phyloP scores from a whole-genome alignment of 2,329 filamentous ascomycete species.

The Aspergillus awamori region DNA sequence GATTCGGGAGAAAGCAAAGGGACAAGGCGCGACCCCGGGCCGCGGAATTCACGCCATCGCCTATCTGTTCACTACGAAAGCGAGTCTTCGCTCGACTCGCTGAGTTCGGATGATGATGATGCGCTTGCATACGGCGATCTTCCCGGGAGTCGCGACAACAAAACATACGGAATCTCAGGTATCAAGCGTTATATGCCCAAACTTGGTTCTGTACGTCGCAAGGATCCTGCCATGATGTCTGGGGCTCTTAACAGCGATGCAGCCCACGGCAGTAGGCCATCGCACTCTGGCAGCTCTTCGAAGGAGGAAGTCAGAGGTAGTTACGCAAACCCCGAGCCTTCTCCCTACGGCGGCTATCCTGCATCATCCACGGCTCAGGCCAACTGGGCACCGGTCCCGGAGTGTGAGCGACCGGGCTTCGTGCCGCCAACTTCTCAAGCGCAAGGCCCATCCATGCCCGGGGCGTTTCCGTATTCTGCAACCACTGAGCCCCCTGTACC shows the following conservation, averaged over 20 bases:
- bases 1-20: slow-evolving; percentile 26
- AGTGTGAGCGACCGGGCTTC: slow-evolving; percentile 45
- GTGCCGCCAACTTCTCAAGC: slow-evolving; percentile 42
- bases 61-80: slow-evolving; percentile 26
- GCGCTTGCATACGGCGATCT: slow-evolving; percentile 44
- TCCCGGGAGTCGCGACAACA: slow-evolving; percentile 7
- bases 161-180: too few relatives aligned
- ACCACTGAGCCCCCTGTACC: slow-evolving; percentile 27
- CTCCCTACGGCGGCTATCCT: slow-evolving; percentile 18
- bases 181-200: not conserved
- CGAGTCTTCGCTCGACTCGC: slow-evolving; percentile 26
- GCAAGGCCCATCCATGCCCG: slow-evolving; percentile 31
- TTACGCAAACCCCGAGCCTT: slow-evolving; percentile 37
- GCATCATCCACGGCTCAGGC: slow-evolving; percentile 21
- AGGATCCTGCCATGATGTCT: slow-evolving; percentile 21
- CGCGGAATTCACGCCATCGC: slow-evolving; percentile 26
- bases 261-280: slow-evolving; percentile 13
- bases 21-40: slow-evolving; percentile 15
- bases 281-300: slow-evolving; percentile 13
- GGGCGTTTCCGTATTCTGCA: slow-evolving; percentile 32
- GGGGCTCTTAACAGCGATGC: slow-evolving; percentile 19
- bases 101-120: slow-evolving; percentile 36
- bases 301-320: slow-evolving; percentile 24
- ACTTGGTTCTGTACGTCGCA: slow-evolving; percentile 8
- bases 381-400: slow-evolving; percentile 44